Evolutionary conservation across 202 grass and related monocot genomes (phyloP).

Genomic region (Bolboschoenoplectus hybrid): DNA sequence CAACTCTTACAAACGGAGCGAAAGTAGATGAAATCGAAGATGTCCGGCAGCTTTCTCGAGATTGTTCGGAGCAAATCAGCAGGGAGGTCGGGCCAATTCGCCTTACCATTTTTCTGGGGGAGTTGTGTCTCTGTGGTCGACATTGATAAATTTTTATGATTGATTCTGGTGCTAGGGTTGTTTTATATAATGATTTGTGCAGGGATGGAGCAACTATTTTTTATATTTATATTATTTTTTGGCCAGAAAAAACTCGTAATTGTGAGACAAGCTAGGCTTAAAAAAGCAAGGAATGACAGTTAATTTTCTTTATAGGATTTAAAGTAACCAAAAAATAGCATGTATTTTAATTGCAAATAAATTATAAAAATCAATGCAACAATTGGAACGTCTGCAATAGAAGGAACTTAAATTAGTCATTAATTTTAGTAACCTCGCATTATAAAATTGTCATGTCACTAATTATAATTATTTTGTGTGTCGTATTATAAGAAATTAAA

Average conservation of each 20-base stretch:
- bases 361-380: not conserved
- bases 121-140: not conserved
- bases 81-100: not conserved
- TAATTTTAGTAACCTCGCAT: too few relatives aligned
- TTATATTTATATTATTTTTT: not conserved
- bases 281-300: too few relatives aligned
- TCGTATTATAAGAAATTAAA: too few relatives aligned
- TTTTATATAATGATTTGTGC: not conserved
- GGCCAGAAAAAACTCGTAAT: not conserved
- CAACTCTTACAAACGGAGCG: conserved; percentile 1
- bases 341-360: not conserved
- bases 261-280: too few relatives aligned
- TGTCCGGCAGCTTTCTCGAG: not conserved
- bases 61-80: not conserved
- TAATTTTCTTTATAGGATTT: too few relatives aligned
- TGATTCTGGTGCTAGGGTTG: not conserved
- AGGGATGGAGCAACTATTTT: too few relatives aligned
- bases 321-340: not conserved
- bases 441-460: too few relatives aligned
- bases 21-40: not conserved
- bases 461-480: too few relatives aligned
- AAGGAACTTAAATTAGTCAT: too few relatives aligned
- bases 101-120: not conserved
- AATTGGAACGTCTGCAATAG: not conserved
- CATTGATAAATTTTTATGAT: not conserved